These are phyloP conservation scores for Globisporangium lucens DNA, from an alignment of 352 stramenopile genomes.

Conservation along the genomic window DNA sequence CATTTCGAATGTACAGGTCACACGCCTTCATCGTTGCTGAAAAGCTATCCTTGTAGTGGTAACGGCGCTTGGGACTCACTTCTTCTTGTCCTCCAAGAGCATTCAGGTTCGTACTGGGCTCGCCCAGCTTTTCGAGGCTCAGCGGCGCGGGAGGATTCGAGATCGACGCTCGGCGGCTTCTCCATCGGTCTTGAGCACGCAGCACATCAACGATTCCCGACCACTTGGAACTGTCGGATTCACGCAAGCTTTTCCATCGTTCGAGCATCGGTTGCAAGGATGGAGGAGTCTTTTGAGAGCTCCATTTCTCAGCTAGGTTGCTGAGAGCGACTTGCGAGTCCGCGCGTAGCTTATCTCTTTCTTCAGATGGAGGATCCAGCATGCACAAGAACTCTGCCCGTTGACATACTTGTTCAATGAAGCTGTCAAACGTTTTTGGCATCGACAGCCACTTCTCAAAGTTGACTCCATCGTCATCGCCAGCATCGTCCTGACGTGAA, in stretches of 20 bases:
- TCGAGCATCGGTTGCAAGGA: conserved; percentile 86
- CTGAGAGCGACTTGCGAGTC: conserved; percentile 75
- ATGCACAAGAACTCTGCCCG: conserved; percentile 73
- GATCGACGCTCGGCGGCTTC: conserved; percentile 52
- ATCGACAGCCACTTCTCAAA: conserved; percentile 61
- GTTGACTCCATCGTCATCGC: conserved; percentile 30
- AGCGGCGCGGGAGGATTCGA: not conserved
- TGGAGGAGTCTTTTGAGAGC: conserved; percentile 72
- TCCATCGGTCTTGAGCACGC: conserved; percentile 59
- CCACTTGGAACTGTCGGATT: conserved; percentile 83
- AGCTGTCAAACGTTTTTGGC: conserved; percentile 64
- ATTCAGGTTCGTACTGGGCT: conserved; percentile 12
- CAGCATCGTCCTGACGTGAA: conserved; percentile 4
- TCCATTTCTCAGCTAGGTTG: conserved; percentile 87
- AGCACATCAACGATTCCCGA: conserved; percentile 82
- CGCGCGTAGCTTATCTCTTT: conserved; percentile 50
- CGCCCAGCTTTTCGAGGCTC: conserved; percentile 1
- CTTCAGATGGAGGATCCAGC: conserved; percentile 69
- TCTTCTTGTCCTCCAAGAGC: conserved; percentile 23
- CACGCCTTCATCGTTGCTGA: conserved; percentile 82
- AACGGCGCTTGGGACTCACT: conserved; percentile 23
- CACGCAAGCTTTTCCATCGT: conserved; percentile 70
- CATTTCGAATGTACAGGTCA: conserved; percentile 85
- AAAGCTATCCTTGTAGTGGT: conserved; percentile 64
- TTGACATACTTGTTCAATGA: conserved; percentile 63